Conservation (phyloP, 306 rosid genomes). For the Lathyrus sativus region DNA sequence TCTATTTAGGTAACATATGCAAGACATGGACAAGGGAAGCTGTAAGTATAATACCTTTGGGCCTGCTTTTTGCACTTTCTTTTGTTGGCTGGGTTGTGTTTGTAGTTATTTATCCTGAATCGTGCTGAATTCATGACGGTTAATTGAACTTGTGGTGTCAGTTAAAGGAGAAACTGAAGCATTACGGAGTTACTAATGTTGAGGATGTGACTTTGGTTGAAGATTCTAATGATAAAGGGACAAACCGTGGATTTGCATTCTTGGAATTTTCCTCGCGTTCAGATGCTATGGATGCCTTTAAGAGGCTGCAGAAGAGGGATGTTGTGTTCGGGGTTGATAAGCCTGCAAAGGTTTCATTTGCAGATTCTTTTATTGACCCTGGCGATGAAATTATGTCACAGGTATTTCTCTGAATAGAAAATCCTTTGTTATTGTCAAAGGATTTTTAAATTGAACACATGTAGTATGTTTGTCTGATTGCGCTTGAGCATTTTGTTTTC, state of each 20-base stretch:
- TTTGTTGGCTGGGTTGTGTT: constrained; percentile 27
- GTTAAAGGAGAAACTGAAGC: constrained; percentile 91
- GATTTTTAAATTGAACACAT: constrained; percentile 3
- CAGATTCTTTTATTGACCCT: constrained; percentile 95
- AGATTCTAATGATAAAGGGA: constrained; percentile 86
- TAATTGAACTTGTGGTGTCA: constrained; percentile 52
- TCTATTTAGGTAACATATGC: constrained; percentile 94
- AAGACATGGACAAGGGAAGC: constrained; percentile 93
- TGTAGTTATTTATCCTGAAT: constrained; percentile 37
- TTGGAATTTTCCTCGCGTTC: constrained; percentile 90
- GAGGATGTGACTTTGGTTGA: constrained; percentile 92
- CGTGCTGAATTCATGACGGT: constrained; percentile 42
- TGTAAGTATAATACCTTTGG: constrained; percentile 67
- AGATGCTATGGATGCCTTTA: constrained; percentile 99
- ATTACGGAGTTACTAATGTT: constrained; percentile 88
- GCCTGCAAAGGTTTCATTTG: constrained; percentile 98
- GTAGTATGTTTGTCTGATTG: constrained; percentile 24
- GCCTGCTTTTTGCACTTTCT: constrained; percentile 29
- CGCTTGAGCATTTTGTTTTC: constrained; percentile 22
- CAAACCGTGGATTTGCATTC: constrained; percentile 95
- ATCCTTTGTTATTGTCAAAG: constrained; percentile 30
- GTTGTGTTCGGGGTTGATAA: constrained; percentile 94
- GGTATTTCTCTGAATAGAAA: constrained; percentile 58
- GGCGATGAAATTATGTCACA: constrained; percentile 98
- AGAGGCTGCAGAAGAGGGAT: constrained; percentile 92